phyloP scores from a whole-genome alignment of 208 protist genomes.

The Lotmaria passim region DNA sequence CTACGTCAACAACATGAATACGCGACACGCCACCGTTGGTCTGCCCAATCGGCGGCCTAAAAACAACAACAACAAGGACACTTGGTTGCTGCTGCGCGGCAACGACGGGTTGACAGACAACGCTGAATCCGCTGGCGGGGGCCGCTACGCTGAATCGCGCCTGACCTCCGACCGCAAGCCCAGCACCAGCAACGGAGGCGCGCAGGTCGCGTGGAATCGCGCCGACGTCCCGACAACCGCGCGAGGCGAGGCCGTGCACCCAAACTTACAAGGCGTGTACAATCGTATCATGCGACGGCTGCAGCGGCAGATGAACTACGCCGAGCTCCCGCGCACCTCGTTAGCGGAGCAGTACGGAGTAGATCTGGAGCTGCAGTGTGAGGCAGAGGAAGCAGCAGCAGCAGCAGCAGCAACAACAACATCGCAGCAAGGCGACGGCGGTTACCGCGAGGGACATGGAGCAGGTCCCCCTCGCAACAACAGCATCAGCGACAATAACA shows the following conservation, averaged over 20 bases:
- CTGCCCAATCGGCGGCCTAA: constrained; percentile 43
- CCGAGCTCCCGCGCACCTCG: constrained; percentile 49
- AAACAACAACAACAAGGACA: constrained; percentile 13
- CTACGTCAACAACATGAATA: constrained; percentile 92
- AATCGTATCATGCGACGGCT: constrained; percentile 83
- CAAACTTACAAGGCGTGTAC: constrained; percentile 80
- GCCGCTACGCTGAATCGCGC: background rate
- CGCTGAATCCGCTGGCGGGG: background rate
- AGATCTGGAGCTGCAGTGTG: constrained; percentile 30
- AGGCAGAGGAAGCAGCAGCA: constrained; percentile 18
- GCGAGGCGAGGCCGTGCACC: constrained; percentile 47
- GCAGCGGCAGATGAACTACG: constrained; percentile 85
- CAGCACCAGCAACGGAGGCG: background rate
- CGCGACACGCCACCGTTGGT: constrained; percentile 49
- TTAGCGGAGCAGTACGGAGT: constrained; percentile 80
- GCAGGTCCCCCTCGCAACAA: background rate
- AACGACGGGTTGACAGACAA: background rate
- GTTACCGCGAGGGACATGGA: background rate
- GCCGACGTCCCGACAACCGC: constrained; percentile 3
- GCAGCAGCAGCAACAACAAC: background rate
- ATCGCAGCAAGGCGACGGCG: background rate
- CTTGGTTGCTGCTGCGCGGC: background rate
- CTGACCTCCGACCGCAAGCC: background rate
- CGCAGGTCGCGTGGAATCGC: background rate
- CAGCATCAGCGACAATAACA: background rate